Percentiles rank a stretch among this genome's conserved stretches.
Evolutionary conservation across 768 basidiomycete species (phyloP).

Genomic region (Infundibulicybe gibba): DNA sequence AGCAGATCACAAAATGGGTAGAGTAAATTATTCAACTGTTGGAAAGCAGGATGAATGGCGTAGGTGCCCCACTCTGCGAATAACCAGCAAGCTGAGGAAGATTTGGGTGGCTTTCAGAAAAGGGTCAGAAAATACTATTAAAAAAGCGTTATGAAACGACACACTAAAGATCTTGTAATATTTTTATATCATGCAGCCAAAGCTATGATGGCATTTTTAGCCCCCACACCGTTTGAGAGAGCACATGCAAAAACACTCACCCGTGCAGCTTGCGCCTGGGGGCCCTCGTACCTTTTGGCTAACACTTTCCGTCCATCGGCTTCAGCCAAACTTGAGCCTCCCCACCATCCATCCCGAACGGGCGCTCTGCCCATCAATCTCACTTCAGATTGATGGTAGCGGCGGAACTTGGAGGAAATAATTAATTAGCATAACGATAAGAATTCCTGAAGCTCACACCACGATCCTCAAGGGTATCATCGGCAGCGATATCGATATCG

Average conservation of each 20-base stretch:
- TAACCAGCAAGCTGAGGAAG: constrained; percentile 51
- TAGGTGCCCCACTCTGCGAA: constrained; percentile 38
- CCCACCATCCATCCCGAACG: constrained; percentile 45
- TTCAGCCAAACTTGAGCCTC: constrained; percentile 35
- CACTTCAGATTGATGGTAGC: constrained; percentile 49
- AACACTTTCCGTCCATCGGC: constrained; percentile 34
- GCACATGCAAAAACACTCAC: constrained; percentile 12
- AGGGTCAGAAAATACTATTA: no score
- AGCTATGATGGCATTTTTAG: no score
- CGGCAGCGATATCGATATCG: no score
- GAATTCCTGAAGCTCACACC: constrained; percentile 27
- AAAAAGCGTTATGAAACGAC: no score
- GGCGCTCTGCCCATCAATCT: constrained; percentile 27
- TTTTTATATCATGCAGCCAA: constrained; percentile 49
- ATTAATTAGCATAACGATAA: no score
- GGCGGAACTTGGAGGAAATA: constrained; percentile 31
- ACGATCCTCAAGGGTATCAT: constrained; percentile 20
- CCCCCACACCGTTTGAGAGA: no score
- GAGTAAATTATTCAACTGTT: constrained; percentile 28
- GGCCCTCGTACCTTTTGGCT: constrained; percentile 41
- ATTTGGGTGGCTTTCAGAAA: constrained; percentile 39
- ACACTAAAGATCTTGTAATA: constrained; percentile 45
- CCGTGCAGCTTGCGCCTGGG: constrained; percentile 23
- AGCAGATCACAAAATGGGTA: neutral
- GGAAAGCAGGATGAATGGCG: constrained; percentile 49